phyloP scores from a whole-genome alignment of 2,329 filamentous ascomycete species.

The Colletotrichum sp. region DNA sequence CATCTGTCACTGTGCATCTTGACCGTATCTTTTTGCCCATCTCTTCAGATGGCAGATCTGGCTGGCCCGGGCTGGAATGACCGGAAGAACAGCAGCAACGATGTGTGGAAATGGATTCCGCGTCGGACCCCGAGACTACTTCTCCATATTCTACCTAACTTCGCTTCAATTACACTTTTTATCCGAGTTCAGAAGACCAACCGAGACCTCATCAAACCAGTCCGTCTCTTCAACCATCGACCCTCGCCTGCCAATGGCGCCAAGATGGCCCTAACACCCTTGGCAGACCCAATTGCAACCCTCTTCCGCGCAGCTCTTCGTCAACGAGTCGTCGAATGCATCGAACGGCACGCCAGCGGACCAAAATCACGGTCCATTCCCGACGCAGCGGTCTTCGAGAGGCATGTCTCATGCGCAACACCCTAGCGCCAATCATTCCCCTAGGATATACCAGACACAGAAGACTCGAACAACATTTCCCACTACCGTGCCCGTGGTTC shows the following conservation, averaged over 20 bases:
- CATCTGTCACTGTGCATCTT: not conserved
- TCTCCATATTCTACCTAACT: not conserved
- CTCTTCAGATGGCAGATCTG: not conserved
- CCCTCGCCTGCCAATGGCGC: not conserved
- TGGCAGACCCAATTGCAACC: not conserved
- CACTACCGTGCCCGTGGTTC: not conserved
- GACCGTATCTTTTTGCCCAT: not conserved
- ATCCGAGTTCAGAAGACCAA: not conserved
- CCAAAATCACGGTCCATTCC: not conserved
- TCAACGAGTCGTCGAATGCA: not conserved
- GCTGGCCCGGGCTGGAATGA: not conserved
- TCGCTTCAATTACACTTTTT: not conserved
- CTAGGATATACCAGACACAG: not conserved
- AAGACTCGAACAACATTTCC: not conserved
- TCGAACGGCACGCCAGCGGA: not conserved
- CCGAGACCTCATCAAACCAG: not conserved
- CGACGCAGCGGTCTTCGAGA: not conserved
- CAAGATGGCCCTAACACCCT: constrained; percentile 5
- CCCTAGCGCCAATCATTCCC: not conserved
- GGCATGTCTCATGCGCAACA: not conserved
- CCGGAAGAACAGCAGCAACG: not conserved
- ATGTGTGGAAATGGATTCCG: not conserved
- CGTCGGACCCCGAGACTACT: not conserved
- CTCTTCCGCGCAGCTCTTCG: not conserved
- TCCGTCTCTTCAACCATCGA: not conserved